A percentile compares a stretch with the other conserved stretches of the same genome.
Conservation (phyloP, 139 green algal genomes). For the Eudorina sp. region DNA sequence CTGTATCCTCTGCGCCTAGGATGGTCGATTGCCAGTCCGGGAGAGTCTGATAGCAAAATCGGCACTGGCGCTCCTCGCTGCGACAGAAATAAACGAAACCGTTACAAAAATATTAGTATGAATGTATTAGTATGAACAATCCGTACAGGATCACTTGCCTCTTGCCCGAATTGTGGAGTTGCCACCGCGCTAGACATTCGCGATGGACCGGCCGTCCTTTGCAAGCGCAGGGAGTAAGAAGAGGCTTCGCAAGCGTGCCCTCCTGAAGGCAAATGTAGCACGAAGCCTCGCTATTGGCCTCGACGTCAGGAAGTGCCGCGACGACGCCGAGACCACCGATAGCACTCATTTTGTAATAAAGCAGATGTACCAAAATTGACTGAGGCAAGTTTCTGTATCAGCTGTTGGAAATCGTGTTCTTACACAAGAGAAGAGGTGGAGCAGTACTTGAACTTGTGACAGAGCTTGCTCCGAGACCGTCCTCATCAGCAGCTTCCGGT, state of each 20-base stretch:
- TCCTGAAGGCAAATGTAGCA: slow-evolving; percentile 46
- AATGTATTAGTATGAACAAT: neutral
- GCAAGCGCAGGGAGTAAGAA: slow-evolving; percentile 28
- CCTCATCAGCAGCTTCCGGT: too few relatives aligned
- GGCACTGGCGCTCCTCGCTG: slow-evolving; percentile 28
- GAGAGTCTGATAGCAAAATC: slow-evolving; percentile 15
- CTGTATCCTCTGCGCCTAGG: neutral
- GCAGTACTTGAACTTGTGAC: too few relatives aligned
- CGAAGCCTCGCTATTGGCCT: too few relatives aligned
- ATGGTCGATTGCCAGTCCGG: slow-evolving; percentile 24
- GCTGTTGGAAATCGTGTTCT: too few relatives aligned
- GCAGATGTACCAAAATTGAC: neutral
- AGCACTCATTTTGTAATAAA: slow-evolving; percentile 20
- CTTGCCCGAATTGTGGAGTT: slow-evolving; percentile 20
- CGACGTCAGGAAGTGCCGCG: neutral
- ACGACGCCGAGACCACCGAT: neutral
- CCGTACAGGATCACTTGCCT: neutral
- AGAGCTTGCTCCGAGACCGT: too few relatives aligned
- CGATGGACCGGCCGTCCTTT: neutral
- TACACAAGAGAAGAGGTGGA: too few relatives aligned
- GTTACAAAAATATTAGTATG: neutral
- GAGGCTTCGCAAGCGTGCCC: neutral
- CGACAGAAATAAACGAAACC: neutral
- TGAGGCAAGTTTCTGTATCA: too few relatives aligned
- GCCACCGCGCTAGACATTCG: slow-evolving; percentile 28